Base-by-base conservation (phyloP, 441 rosid genomes). In the Populus hybrid region DNA sequence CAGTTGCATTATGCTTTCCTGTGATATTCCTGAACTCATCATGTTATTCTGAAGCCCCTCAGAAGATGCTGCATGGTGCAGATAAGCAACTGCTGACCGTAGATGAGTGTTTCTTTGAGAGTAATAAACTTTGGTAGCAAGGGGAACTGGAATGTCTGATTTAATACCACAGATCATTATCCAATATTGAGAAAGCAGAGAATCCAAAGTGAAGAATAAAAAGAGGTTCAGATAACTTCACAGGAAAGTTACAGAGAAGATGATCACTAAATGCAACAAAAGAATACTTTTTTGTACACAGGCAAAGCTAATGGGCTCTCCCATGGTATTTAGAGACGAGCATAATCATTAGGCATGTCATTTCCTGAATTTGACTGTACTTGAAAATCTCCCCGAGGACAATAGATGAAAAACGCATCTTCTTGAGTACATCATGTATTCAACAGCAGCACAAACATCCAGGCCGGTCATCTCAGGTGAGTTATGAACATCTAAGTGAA, bases 61-160 rank as follows among this genome's bases (percentile, higher is more conserved):
- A n/a, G 80, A 32, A 59, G 85, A 82, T 78, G 86, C 71, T 69
- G 72, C 78, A 30, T 75, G 78, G 74, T 82, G 85, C 78, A 82
- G 78, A 66, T 78, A 78, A 57, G 82, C 79, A 75, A 91, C 70
- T 65, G 87, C 83, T 34, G 84, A 78, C 40, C 90, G 88, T 32
- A 89, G 85, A 75, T 80, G 88, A 74, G 79, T 86, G 82, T 76
- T 86, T 77, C 89, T 86, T 76, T 89, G 91, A 72, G 92, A 89
- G 83, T 91, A 89, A 81, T 91, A 91, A 53, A 87, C 77, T 82
- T 91, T 91, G 78, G 89, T 84, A 76, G 92, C 86, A 75, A 91
- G 88, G 50, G 92, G 94, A 69, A 12, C 82, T n/a, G 92, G 91
- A 76, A 77, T 64, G 81, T 80, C 92, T 88, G 86, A 61, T 82